Percentiles rank a stretch among this genome's conserved stretches.
These are phyloP conservation scores for Epichloe aotearoae DNA, from an alignment of 2,329 filamentous ascomycete species.

Conservation along the genomic window DNA sequence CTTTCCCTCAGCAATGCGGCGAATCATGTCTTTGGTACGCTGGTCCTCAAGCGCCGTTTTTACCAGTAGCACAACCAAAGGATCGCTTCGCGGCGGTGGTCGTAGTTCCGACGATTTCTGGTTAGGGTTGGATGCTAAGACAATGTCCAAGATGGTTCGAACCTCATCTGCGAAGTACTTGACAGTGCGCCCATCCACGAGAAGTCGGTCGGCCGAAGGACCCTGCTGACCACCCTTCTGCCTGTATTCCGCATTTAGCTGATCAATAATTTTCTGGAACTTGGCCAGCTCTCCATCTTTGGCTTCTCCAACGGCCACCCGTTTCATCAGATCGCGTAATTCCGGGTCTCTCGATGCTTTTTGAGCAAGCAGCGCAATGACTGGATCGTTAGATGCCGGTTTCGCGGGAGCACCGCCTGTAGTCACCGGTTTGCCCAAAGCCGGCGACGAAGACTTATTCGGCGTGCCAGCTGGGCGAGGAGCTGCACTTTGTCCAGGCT, in stretches of 20 bases:
- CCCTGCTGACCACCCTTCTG: conserved; percentile 36
- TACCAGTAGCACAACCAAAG: conserved; percentile 42
- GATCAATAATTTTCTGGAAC: conserved; percentile 71
- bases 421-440: conserved; percentile 9
- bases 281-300: conserved; percentile 56
- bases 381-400: conserved; percentile 46
- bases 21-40: conserved; percentile 35
- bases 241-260: conserved; percentile 51
- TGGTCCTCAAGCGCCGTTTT: conserved; percentile 43
- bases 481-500: conserved; percentile 1
- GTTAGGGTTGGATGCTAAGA: conserved; percentile 43
- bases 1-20: conserved; percentile 38
- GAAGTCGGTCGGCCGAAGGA: conserved; percentile 39
- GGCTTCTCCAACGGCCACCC: conserved; percentile 64
- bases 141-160: conserved; percentile 42
- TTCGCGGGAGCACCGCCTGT: conserved; percentile 7
- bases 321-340: conserved; percentile 68
- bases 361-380: conserved; percentile 68
- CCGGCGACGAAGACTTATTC: conserved; percentile 3
- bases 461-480: conserved; percentile 1
- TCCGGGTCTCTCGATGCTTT: conserved; percentile 60
- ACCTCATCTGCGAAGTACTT: conserved; percentile 49
- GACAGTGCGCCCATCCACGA: conserved; percentile 42
- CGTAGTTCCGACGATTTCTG: conserved; percentile 40
- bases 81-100: conserved; percentile 40